Base-by-base conservation (phyloP, 1,139 yeast genomes). In the Debaryomycetaceae sp. region DNA sequence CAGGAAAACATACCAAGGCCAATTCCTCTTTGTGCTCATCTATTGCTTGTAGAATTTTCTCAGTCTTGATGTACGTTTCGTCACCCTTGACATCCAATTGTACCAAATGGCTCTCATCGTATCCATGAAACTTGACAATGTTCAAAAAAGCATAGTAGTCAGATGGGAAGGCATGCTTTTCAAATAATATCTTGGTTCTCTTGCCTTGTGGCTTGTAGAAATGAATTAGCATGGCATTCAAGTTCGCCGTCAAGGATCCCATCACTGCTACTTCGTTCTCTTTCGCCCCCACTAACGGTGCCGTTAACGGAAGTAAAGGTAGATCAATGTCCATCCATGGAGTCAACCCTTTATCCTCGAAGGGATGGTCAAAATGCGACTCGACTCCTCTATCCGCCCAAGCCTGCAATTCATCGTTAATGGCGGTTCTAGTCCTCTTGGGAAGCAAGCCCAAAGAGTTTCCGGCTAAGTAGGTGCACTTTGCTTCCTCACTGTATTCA, bases 391-490 rank as follows among this genome's bases (percentile, higher is more conserved):
- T 70, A 31, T 61, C 70, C 24, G 77, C 68, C 98, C 98, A 91
- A 0, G 94, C 95, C 45, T 79, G 76, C 33, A 91, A 66, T 60
- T 91, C 97, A 30, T 67, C 71, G 36, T 63, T 63, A 11, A 91
- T 68, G 16, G 88, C 86, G 2, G 51, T 50, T 22, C 78, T 68
- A 0, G 89, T 82, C 3, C 67, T 54, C 39, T 64, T 67, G 0
- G 98, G 97, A 94, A 88, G 86, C 43, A 91, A 65, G 0, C 98
- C 98, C 6, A 91, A 75, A 6, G 96, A 88, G 63, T 91, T 89
- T 5, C 98, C 98, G 61, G 96, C 87, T 39, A 91, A 69, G 56
- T 91, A 87, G 24, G 79, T 70, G 16, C 74, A 56, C 44, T 63
- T 47, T 22, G 65, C 49, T 17, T 55, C 52, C 11, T 50, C 43